phyloP scores from a whole-genome alignment of 352 stramenopile species.

The Hyaloperonospora arabidopsidis region DNA sequence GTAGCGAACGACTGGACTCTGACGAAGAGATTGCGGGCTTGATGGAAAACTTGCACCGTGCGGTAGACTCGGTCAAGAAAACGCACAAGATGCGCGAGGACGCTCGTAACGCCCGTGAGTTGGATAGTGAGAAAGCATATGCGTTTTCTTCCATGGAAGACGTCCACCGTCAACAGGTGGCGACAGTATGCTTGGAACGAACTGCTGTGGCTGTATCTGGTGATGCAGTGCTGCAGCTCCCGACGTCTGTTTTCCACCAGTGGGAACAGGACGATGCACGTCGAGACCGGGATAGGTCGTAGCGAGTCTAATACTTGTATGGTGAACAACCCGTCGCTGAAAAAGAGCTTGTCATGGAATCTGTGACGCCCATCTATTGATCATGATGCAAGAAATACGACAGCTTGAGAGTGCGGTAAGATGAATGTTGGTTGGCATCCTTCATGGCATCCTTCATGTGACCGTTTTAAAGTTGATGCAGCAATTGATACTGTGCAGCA shows the following conservation, averaged over 20 bases:
- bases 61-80: constrained; percentile 45
- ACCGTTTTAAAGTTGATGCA: too few species aligned
- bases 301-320: background rate
- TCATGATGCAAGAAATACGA: too few species aligned
- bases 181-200: constrained; percentile 58
- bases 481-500: too few species aligned
- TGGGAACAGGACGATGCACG: constrained; percentile 26
- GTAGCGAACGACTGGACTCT: constrained; percentile 26
- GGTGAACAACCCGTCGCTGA: too few species aligned
- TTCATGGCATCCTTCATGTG: too few species aligned
- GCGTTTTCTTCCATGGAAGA: constrained; percentile 67
- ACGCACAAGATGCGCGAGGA: constrained; percentile 49
- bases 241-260: constrained; percentile 60
- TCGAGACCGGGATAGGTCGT: too few species aligned
- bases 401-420: too few species aligned
- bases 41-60: constrained; percentile 57
- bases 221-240: constrained; percentile 60
- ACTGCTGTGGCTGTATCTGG: constrained; percentile 65
- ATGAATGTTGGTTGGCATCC: too few species aligned
- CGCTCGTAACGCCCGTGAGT: constrained; percentile 19
- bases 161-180: constrained; percentile 47
- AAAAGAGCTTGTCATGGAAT: too few species aligned
- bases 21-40: constrained; percentile 50
- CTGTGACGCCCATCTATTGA: too few species aligned
- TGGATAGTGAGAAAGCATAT: constrained; percentile 27